phyloP scores from a whole-genome alignment of 1,284 basidiomycete genomes.

The Porodaedalea pini region DNA sequence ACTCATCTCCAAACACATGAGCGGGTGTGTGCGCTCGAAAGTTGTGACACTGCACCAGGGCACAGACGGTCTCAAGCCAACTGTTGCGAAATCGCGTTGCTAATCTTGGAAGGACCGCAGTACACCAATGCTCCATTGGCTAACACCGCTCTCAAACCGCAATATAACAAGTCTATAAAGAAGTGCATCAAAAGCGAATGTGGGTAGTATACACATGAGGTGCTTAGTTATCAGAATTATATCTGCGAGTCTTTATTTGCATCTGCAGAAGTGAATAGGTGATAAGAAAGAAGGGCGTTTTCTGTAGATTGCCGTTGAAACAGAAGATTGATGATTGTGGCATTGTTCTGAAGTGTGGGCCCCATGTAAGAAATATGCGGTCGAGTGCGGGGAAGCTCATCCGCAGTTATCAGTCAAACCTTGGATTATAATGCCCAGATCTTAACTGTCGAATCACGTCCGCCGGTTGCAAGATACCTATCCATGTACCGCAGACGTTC shows the following conservation, averaged over 20 bases:
- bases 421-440: conserved; percentile 86
- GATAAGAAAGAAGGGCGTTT: background rate
- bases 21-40: too few relatives aligned
- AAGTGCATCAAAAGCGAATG: conserved; percentile 3
- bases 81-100: too few relatives aligned
- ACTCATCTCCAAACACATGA: too few relatives aligned
- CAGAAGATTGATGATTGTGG: too few relatives aligned
- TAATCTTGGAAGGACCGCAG: too few relatives aligned
- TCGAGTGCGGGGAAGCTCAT: background rate
- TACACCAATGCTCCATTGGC: too few relatives aligned
- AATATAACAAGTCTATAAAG: background rate
- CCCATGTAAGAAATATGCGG: background rate
- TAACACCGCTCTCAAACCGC: too few relatives aligned
- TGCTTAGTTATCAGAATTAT: background rate
- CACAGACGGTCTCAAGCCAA: too few relatives aligned
- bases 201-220: background rate
- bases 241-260: too few relatives aligned
- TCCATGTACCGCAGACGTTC: conserved; percentile 95
- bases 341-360: background rate
- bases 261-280: too few relatives aligned
- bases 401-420: too few relatives aligned
- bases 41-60: too few relatives aligned
- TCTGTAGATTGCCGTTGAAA: background rate
- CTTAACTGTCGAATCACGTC: conserved; percentile 85
- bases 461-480: conserved; percentile 90